Conservation (phyloP, 108 stramenopile genomes). For the Asterionellopsis glacialis region DNA sequence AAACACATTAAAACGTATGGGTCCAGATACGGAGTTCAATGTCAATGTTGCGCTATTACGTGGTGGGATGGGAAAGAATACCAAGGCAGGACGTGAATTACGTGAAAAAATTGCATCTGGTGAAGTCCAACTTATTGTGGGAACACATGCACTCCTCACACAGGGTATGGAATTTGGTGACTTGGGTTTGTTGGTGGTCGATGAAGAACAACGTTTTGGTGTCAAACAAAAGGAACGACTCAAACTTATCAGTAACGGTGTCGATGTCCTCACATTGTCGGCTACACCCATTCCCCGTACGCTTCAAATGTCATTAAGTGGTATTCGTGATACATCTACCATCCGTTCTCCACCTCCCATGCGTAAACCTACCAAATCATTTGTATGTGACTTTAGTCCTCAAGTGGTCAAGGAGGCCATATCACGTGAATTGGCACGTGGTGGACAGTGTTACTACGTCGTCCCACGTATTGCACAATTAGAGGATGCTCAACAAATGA, state of each 20-base stretch:
- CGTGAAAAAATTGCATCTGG: constrained; percentile 66
- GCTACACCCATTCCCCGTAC: constrained; percentile 97
- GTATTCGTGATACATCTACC: constrained; percentile 88
- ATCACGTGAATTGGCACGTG: constrained; percentile 68
- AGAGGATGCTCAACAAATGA: constrained; percentile 54
- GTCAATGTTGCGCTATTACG: constrained; percentile 59
- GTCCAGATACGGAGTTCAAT: constrained; percentile 52
- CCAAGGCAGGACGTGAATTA: constrained; percentile 62
- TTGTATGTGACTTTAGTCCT: constrained; percentile 65
- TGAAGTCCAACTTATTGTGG: constrained; percentile 77
- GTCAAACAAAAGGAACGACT: constrained; percentile 95
- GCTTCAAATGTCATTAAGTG: constrained; percentile 87
- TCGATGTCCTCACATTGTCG: constrained; percentile 91
- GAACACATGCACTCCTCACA: constrained; percentile 88
- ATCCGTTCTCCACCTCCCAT: constrained; percentile 87
- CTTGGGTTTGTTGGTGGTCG: constrained; percentile 89
- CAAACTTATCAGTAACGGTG: constrained; percentile 78
- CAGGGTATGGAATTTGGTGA: constrained; percentile 75
- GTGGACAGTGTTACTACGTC: constrained; percentile 89
- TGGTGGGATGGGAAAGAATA: constrained; percentile 67
- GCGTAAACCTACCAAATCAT: constrained; percentile 76
- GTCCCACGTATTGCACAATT: constrained; percentile 84
- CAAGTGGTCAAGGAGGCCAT: constrained; percentile 59
- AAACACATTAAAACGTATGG: constrained; percentile 63
- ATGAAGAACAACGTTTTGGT: constrained; percentile 97